These are phyloP conservation scores for Kodamaea nitidulidarum DNA, from an alignment of 805 yeast genomes.

Conservation along the genomic window DNA sequence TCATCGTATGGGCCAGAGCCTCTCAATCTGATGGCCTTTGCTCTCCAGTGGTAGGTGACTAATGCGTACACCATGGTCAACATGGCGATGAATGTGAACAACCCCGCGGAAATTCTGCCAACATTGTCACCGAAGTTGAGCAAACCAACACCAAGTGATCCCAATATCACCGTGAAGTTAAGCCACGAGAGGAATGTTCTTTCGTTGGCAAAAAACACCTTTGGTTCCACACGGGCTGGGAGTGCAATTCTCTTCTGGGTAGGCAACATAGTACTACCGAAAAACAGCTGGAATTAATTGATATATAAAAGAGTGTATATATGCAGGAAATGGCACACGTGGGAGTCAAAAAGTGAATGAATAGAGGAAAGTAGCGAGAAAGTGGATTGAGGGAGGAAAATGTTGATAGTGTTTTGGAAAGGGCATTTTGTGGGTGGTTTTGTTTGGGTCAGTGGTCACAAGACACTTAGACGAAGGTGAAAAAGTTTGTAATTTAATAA, in stretches of 20 bases:
- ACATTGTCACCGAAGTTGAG: constrained; percentile 93
- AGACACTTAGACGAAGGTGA: no score
- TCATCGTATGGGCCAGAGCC: constrained; percentile 99
- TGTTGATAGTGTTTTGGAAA: no score
- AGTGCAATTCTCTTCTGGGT: constrained; percentile 82
- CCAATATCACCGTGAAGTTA: constrained; percentile 96
- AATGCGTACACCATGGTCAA: constrained; percentile 95
- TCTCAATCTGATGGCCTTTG: constrained; percentile 94
- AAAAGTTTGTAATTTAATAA: neutral
- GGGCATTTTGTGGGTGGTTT: no score
- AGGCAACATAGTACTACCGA: constrained; percentile 26
- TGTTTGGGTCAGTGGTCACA: no score
- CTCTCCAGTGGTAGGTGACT: constrained; percentile 98
- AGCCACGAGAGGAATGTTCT: constrained; percentile 98
- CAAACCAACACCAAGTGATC: constrained; percentile 93
- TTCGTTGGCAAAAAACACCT: constrained; percentile 97
- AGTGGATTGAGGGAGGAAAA: neutral
- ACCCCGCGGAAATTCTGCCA: constrained; percentile 88
- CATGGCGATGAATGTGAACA: constrained; percentile 95
- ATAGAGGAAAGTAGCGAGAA: neutral
- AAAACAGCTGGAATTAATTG: neutral
- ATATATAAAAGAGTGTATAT: neutral
- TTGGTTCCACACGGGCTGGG: constrained; percentile 98
- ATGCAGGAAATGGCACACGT: constrained; percentile 6
- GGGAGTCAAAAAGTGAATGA: neutral